These are phyloP conservation scores for Paramecium octaurelia DNA, from an alignment of 73 alveolate genomes.

Conservation along the genomic window DNA sequence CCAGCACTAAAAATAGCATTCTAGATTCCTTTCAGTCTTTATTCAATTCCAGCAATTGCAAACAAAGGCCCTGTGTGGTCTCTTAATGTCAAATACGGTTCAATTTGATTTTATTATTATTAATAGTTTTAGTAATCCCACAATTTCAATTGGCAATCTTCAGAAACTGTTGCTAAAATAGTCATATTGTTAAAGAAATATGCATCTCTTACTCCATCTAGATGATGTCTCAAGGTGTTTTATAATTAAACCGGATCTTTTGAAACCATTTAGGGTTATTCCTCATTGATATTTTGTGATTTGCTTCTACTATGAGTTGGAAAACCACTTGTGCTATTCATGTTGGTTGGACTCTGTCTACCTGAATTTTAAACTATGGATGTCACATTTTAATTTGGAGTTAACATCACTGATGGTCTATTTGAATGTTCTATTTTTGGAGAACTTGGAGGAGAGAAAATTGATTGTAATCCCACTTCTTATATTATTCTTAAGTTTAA, in stretches of 20 bases:
- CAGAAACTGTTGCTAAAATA: slow-evolving; percentile 50
- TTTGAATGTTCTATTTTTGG: slow-evolving; percentile 37
- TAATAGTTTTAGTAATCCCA: slow-evolving; percentile 43
- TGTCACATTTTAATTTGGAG: slow-evolving; percentile 33
- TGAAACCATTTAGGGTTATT: neutral
- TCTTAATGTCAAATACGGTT: slow-evolving; percentile 61
- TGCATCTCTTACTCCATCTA: slow-evolving; percentile 61
- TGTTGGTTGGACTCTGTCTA: slow-evolving; percentile 26
- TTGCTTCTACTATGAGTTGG: slow-evolving; percentile 30
- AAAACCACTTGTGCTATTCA: slow-evolving; percentile 31
- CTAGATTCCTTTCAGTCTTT: neutral
- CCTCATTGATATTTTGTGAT: slow-evolving; percentile 22
- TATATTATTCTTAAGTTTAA: neutral
- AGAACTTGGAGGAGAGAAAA: slow-evolving; percentile 42
- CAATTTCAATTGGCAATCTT: slow-evolving; percentile 55
- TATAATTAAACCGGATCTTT: neutral
- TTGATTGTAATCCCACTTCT: neutral
- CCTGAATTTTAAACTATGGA: slow-evolving; percentile 11
- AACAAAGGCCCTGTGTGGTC: slow-evolving; percentile 63
- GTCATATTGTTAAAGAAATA: neutral
- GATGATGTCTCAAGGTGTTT: slow-evolving; percentile 40
- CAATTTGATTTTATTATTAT: neutral
- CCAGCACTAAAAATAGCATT: slow-evolving; percentile 51
- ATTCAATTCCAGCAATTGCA: slow-evolving; percentile 44
- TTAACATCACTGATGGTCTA: slow-evolving; percentile 44